Conservation (phyloP, 169 alveolate genomes). For the Babesia divergens region DNA sequence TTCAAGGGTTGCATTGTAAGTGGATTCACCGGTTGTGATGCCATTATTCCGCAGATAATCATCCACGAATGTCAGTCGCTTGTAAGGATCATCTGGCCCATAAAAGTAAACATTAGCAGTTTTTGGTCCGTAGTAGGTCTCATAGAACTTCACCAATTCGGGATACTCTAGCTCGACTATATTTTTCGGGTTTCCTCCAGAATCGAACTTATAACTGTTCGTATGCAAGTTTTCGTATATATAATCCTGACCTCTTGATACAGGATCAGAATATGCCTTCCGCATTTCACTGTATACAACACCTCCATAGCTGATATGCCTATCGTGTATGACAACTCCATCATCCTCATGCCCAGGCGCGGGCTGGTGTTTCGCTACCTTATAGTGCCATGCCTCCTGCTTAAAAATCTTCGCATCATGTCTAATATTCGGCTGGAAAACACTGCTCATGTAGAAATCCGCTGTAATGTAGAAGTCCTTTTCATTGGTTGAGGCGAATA, state of each 20-base stretch:
- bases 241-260: constrained; percentile 36
- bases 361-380: constrained; percentile 56
- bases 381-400: constrained; percentile 87
- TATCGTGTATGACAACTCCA: constrained; percentile 55
- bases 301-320: constrained; percentile 65
- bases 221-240: constrained; percentile 55
- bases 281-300: constrained; percentile 73
- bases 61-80: constrained; percentile 70
- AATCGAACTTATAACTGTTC: constrained; percentile 72
- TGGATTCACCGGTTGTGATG: background rate
- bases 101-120: constrained; percentile 76
- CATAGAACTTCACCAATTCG: constrained; percentile 72
- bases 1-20: constrained; percentile 28
- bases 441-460: constrained; percentile 75
- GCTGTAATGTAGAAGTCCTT: constrained; percentile 68
- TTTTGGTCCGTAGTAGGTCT: constrained; percentile 77
- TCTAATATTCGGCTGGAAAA: constrained; percentile 76
- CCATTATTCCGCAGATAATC: constrained; percentile 40
- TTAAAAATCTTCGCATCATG: constrained; percentile 65
- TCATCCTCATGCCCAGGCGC: constrained; percentile 61
- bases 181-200: constrained; percentile 85
- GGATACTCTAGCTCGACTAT: constrained; percentile 77
- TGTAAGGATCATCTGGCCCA: constrained; percentile 67
- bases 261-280: constrained; percentile 63
- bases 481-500: constrained; percentile 82